A percentile compares a stretch with the other conserved stretches of the same genome.
Conservation (phyloP, 768 basidiomycete species). For the Strobilomyces echinocephalus region DNA sequence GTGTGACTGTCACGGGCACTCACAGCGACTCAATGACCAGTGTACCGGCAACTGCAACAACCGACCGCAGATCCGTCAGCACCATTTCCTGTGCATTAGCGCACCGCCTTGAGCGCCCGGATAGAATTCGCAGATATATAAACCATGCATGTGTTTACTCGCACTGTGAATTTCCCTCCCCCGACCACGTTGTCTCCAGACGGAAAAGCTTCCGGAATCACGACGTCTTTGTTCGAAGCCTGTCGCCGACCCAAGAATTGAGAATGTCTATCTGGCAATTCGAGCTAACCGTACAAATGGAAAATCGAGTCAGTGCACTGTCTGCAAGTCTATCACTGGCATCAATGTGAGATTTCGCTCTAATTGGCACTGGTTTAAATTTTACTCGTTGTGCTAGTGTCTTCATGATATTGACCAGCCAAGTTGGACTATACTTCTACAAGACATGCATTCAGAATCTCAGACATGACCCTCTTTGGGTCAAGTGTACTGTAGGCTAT, state of each 20-base stretch:
- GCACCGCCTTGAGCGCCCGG: too few species aligned
- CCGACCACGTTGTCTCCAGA: too few species aligned
- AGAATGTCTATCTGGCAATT: slow-evolving; percentile 1
- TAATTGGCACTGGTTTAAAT: neutral
- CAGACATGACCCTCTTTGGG: slow-evolving; percentile 17
- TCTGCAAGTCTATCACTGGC: slow-evolving; percentile 11
- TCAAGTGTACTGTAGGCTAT: slow-evolving; percentile 18
- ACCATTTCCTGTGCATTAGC: too few species aligned
- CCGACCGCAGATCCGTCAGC: too few species aligned
- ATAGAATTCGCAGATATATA: slow-evolving; percentile 2
- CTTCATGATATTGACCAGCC: slow-evolving; percentile 20
- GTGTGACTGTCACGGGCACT: too few species aligned
- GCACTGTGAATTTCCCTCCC: too few species aligned
- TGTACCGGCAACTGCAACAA: too few species aligned
- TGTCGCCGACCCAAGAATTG: neutral
- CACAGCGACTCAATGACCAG: too few species aligned
- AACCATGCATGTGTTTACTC: neutral
- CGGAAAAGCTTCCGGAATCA: too few species aligned
- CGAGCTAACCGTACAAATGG: neutral
- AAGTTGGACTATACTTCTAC: slow-evolving; percentile 23
- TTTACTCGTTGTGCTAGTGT: slow-evolving; percentile 1
- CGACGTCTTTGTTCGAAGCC: too few species aligned
- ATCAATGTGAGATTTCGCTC: slow-evolving; percentile 2
- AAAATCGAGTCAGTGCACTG: slow-evolving; percentile 6
- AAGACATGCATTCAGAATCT: slow-evolving; percentile 8